Conservation (phyloP, 140 eudicot genomes). For the Erigeron philadelphicus region DNA sequence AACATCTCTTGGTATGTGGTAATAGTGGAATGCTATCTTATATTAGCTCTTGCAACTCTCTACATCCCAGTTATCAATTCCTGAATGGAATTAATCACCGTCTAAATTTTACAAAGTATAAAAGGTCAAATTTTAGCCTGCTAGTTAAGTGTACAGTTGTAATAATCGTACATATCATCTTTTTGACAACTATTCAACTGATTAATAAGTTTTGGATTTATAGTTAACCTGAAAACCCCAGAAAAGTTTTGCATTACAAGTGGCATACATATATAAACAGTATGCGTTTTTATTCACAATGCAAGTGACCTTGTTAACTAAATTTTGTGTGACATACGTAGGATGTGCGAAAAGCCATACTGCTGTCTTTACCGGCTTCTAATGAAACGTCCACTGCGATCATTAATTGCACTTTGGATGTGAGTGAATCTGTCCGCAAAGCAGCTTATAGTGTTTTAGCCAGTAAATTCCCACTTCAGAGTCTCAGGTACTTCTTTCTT, state of each 20-base stretch:
- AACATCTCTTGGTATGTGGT: neutral
- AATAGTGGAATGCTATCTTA: neutral
- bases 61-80: neutral
- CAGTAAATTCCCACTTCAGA: conserved; percentile 88
- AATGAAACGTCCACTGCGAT: conserved; percentile 62
- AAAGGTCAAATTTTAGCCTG: neutral
- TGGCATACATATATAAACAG: neutral
- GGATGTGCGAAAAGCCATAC: conserved; percentile 90
- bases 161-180: neutral
- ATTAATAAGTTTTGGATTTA: neutral
- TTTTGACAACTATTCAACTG: neutral
- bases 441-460: conserved; percentile 80
- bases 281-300: neutral
- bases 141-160: too few species aligned
- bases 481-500: conserved; percentile 62
- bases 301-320: neutral
- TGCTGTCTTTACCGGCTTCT: conserved; percentile 80
- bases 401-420: conserved; percentile 80
- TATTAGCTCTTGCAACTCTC: neutral
- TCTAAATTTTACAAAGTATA: too few species aligned
- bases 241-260: neutral
- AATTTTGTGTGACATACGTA: conserved; percentile 30
- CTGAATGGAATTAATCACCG: neutral
- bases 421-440: conserved; percentile 81
- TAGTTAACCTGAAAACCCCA: neutral